Base-by-base conservation (phyloP, 2,329 filamentous ascomycete genomes). In the Kalaharituber pfeilii region DNA sequence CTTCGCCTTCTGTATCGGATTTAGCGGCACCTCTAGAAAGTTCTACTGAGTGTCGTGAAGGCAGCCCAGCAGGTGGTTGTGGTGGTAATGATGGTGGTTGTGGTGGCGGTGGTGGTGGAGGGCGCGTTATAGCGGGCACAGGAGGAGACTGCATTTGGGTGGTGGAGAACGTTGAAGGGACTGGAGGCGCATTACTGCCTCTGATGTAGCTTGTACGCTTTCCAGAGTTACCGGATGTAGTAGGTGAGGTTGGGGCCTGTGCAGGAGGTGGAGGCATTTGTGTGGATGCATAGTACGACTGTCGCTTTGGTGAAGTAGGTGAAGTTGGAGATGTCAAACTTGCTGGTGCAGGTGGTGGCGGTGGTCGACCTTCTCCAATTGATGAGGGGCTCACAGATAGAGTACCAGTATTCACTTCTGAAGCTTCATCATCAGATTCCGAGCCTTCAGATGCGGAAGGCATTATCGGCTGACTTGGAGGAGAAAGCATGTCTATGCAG, bases 371-470 rank as follows among this genome's bases (percentile, higher is more conserved):
- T 51, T 69, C 68, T 18, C 65, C 66, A 36, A 66, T 65, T 27
- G 69, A 65, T 22, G 50, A 33, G 22, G 69, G 69, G 30, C 72
- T 69, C 20, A 73, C 52, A 64, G 69, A 62, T 60, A 74, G 67
- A 51, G 72, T 68, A 60, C 69, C 67, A 63, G 74, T 65, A 64
- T 44, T 52, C n/a, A 69, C 68, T 52, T 72, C 71, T 8, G 83
- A 86, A 63, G 87, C 71, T 67, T 95, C 89, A 66, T 95, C 88
- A 62, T 93, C 88, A 44, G 88, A 91, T 66, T 84, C 85, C 1
- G 86, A 93, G 27, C 86, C 87, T 57, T 82, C 76, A 2, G 62
- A 60, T 22, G 49, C 53, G 57, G 58, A 47, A 57, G 72, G 62
- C 39, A 63, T 57, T 47, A 61, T 52, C 56, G 60, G 62, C 65